phyloP scores from a whole-genome alignment of 2,329 filamentous ascomycete species.

The Fusarium sp. region DNA sequence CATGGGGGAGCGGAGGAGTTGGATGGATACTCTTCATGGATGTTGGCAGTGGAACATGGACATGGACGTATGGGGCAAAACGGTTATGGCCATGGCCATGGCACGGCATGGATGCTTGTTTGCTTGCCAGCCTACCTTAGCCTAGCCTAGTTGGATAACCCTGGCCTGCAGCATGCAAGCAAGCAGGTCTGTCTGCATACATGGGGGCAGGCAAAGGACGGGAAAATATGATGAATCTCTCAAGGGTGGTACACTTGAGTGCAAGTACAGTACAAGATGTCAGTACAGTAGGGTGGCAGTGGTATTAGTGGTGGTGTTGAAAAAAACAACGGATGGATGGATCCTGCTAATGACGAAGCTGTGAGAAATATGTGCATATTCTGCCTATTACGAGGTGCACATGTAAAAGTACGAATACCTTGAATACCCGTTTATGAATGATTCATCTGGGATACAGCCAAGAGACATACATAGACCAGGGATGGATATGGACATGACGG shows the following conservation, averaged over 20 bases:
- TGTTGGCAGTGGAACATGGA: neutral
- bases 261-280: neutral
- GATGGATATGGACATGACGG: conserved; percentile 21
- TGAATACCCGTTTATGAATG: neutral
- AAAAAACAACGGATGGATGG: conserved; percentile 9
- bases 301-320: conserved; percentile 9
- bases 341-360: conserved; percentile 20
- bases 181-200: neutral
- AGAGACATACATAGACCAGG: conserved; percentile 6
- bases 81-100: conserved; percentile 24
- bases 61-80: conserved; percentile 25
- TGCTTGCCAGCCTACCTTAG: neutral
- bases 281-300: conserved; percentile 1
- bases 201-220: conserved; percentile 34
- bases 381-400: conserved; percentile 18
- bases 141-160: neutral
- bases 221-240: conserved; percentile 30
- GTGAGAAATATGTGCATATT: conserved; percentile 1
- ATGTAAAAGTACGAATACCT: neutral
- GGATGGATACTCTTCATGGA: conserved; percentile 20
- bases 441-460: neutral
- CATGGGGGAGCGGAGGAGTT: conserved; percentile 17
- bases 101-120: conserved; percentile 1
- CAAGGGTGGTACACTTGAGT: neutral
- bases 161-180: neutral